Base-by-base conservation (phyloP, 2,329 filamentous ascomycete genomes). In the Sporothrix dimorphospora region DNA sequence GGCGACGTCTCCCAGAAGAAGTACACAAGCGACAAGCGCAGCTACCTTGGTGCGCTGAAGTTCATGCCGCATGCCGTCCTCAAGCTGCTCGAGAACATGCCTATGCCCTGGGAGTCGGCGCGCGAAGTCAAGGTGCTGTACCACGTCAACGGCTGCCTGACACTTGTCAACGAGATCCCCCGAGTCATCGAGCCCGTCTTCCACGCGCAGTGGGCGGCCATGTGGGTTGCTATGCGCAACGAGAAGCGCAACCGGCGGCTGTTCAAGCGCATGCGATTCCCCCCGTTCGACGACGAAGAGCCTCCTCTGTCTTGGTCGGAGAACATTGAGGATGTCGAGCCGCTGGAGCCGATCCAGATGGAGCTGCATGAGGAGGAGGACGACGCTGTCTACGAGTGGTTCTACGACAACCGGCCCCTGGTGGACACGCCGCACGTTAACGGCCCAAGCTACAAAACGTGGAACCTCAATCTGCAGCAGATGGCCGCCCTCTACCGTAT, bases 1-100 rank as follows among this genome's bases (percentile, higher is more conserved):
- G 97, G 97, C 77, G 96, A 99, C 85, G 95, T 99, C 68, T 98
- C 95, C 70, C 97, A 99, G 82, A 98, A 98, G 85, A 98, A 98
- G 82, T 99, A 98, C 85, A 98, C 94, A 76, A 97, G 92, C 79
- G 96, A 99, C 85, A 99, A 99, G 87, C 90, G 96, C 77, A 98
- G 94, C 82, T 99, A 99, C 81, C 87, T 99, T 65, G 97, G 97
- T 75, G 96, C 97, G 45, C 84, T 99, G 75, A 99, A 99, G 83
- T 99, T 98, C 84, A 99, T 99, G 96, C 96, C 96, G 1, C 96
- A 99, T 80, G 96, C 96, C 6, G 96, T 99, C 12, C 84, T 99
- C 83, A 99, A 99, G 85, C 87, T 99, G 30, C 82, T 99, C 72
- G 96, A 99, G 84, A 99, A 99, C 78, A 99, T 99, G 96, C 96